Evolutionary conservation across 1,139 yeast genomes (phyloP), one percentile per base, ranked within the genome.

Genomic region (Pichia kudriavzevii): DNA sequence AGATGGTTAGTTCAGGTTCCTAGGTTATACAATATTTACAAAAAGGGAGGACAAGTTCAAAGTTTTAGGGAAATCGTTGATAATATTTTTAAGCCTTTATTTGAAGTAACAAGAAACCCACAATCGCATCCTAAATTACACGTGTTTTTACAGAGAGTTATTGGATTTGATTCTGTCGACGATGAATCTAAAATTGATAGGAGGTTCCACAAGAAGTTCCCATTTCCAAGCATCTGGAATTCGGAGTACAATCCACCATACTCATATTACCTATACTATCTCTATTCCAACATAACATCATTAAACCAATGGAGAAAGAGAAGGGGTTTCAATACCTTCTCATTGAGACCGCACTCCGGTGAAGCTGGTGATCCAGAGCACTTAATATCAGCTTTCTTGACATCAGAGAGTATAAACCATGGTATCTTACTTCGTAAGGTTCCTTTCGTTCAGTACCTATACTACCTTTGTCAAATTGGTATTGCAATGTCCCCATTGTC

Each of bases 361-460:
- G 99, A 93, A 60, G 99, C 98, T 5, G 99, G 99, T 36, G 97
- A 93, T 52, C 96, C 98, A 1, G 97, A 88, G 52, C 98, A 93
- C 62, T 69, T 93, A 55, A 85, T 88, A 29, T 72, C 91, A 38
- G 93, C 98, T 1, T 93, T 82, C 53, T 63, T 93, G 52, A 76
- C 94, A 0, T 78, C 96, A 1, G 94, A 91, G 53, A 84, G 94
- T 35, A 93, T 91, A 43, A 84, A 94, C 29, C 99, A 93, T 55
- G 99, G 99, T 40, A 93, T 93, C 42, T 61, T 88, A 41, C 67
- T 93, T 50, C 75, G 98, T 59, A 93, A 93, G 59, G 73, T 91
- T 32, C 98, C 98, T 26, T 87, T 83, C 57, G 79, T 93, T 44
- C 99, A 93, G 59, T 93, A 91, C 56, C 64, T 93, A 46, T 93